Evolutionary conservation across 2,329 filamentous ascomycete genomes (phyloP).

Genomic region (Orbilia ellipsospora): DNA sequence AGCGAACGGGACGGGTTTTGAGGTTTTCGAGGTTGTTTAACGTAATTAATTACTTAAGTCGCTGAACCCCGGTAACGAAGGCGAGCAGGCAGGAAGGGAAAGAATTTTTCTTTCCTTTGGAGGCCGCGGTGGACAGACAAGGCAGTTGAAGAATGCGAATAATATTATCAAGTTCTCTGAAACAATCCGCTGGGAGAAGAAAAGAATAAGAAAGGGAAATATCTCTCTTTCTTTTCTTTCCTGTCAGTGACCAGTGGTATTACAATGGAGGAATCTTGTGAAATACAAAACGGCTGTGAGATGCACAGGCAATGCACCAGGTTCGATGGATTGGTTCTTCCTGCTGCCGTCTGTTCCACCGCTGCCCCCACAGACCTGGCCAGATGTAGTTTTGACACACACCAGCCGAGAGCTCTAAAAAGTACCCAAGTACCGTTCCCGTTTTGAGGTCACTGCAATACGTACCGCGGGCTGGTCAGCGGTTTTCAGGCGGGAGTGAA

Average conservation of each 20-base stretch:
- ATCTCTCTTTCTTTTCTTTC: too few species aligned
- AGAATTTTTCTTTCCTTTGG: constrained; percentile 15
- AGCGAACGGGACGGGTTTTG: not conserved
- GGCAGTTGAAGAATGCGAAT: constrained; percentile 17
- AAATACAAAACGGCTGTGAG: constrained; percentile 6
- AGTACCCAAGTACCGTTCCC: too few species aligned
- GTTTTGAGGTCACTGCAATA: too few species aligned
- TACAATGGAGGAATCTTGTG: not conserved
- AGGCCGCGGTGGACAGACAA: constrained; percentile 10
- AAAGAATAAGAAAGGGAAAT: not conserved
- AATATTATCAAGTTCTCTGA: not conserved
- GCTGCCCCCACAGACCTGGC: too few species aligned
- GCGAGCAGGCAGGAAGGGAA: not conserved
- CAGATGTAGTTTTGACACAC: too few species aligned
- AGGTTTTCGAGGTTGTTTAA: constrained; percentile 19
- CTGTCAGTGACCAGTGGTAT: too few species aligned
- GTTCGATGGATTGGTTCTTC: not conserved
- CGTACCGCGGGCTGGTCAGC: too few species aligned
- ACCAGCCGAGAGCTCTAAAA: too few species aligned
- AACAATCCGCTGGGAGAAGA: constrained; percentile 10
- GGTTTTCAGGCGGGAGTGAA: too few species aligned
- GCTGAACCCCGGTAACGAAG: constrained; percentile 12
- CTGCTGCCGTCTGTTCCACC: too few species aligned
- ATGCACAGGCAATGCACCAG: constrained; percentile 2
- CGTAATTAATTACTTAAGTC: not conserved